phyloP scores from a whole-genome alignment of 139 green algal species.

The Chlamydomonas asymmetrica region DNA sequence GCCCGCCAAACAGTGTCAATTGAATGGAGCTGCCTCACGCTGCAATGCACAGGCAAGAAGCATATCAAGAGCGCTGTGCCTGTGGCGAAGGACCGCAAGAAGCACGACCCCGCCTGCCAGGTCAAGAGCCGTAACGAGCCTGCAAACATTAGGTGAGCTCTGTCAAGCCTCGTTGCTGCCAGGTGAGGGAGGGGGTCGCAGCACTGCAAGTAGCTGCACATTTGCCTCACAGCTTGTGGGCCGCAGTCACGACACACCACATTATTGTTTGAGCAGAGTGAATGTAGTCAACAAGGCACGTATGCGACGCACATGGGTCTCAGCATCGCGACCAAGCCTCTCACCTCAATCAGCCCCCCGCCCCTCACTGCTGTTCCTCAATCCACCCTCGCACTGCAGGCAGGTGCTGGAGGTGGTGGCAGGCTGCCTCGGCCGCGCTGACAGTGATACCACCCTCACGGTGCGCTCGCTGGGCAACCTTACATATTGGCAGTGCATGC shows the following conservation, averaged over 20 bases:
- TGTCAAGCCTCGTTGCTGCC: neutral
- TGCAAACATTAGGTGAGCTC: conserved; percentile 63
- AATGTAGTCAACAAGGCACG: neutral
- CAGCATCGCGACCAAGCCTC: neutral
- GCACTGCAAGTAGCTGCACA: too few relatives aligned
- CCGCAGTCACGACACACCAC: neutral
- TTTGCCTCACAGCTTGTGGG: neutral
- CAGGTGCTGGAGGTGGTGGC: conserved; percentile 71
- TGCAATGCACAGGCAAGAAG: conserved; percentile 6
- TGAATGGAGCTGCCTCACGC: too few relatives aligned
- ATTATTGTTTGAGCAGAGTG: neutral
- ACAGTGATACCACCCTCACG: too few relatives aligned
- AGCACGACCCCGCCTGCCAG: conserved; percentile 52
- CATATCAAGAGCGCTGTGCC: conserved; percentile 50
- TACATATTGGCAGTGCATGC: too few relatives aligned
- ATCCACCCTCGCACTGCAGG: neutral
- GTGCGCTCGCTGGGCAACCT: too few relatives aligned
- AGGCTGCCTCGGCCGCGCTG: conserved; percentile 31
- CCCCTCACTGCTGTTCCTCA: neutral
- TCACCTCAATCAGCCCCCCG: neutral
- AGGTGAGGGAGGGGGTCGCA: too few relatives aligned
- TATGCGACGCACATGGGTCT: neutral
- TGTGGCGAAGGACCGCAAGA: conserved; percentile 79
- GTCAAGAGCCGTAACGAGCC: conserved; percentile 93
- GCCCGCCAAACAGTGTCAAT: too few relatives aligned